A percentile compares a stretch with the other conserved stretches of the same genome.
Conservation (phyloP, 139 green algal species). For the Coelastrella sp. region DNA sequence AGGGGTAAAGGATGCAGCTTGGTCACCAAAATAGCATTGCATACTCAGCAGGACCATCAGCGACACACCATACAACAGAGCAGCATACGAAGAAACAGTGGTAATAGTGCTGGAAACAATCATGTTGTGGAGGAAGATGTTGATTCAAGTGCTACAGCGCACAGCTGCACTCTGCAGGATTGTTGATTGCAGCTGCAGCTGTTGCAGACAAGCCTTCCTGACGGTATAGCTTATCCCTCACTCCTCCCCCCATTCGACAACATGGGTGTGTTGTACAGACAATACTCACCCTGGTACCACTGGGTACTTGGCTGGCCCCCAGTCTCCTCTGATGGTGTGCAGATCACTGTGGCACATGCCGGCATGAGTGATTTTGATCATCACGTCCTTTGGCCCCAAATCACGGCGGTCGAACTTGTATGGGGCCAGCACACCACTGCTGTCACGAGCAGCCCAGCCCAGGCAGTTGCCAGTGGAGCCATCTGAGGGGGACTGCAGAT, state of each 20-base stretch:
- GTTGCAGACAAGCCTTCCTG: neutral
- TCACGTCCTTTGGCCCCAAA: constrained; percentile 63
- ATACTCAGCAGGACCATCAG: neutral
- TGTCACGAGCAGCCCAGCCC: constrained; percentile 73
- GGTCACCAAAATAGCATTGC: no score
- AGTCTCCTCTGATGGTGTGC: constrained; percentile 81
- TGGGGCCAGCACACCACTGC: constrained; percentile 61
- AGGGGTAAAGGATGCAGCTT: neutral
- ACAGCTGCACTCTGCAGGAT: no score
- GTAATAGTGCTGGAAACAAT: no score
- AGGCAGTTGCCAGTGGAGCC: constrained; percentile 61
- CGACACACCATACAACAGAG: no score
- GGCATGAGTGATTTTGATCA: constrained; percentile 70
- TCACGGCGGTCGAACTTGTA: constrained; percentile 66
- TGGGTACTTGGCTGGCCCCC: constrained; percentile 68
- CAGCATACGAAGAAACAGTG: no score
- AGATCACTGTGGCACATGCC: constrained; percentile 90
- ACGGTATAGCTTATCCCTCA: neutral
- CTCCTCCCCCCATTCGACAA: neutral
- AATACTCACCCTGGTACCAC: constrained; percentile 73
- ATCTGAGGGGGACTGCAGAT: neutral
- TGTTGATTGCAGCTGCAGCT: no score
- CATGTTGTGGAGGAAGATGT: no score
- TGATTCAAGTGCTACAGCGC: no score
- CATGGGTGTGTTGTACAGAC: neutral